Conservation (phyloP, 2,329 filamentous ascomycete genomes). For the Trichoderma sp. region DNA sequence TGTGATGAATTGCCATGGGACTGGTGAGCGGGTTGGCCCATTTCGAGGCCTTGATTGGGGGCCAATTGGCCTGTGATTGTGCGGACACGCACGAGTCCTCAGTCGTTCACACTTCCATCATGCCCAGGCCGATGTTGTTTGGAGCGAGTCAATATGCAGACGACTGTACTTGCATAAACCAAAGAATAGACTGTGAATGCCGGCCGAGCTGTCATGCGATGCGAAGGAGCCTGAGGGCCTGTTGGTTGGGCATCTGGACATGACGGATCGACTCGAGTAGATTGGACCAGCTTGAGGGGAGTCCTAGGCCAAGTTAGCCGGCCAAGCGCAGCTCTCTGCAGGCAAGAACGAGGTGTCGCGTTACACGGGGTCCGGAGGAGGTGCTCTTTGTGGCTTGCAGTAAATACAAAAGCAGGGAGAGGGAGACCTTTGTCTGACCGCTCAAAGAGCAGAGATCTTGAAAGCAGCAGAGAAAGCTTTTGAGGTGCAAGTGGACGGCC, state of each 20-base stretch:
- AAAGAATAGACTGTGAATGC: neutral
- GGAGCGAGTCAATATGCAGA: neutral
- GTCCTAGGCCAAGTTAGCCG: neutral
- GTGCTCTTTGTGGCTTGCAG: slow-evolving; percentile 17
- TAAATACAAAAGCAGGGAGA: slow-evolving; percentile 16
- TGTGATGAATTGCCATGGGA: neutral
- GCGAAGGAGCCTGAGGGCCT: slow-evolving; percentile 11
- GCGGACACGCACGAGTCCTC: neutral
- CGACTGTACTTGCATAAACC: neutral
- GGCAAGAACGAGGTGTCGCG: slow-evolving; percentile 3
- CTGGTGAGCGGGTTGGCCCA: neutral
- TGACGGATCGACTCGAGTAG: neutral
- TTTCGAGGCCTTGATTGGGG: neutral
- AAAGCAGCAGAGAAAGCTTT: neutral
- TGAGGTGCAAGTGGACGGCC: neutral
- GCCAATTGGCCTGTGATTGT: slow-evolving; percentile 2
- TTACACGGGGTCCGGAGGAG: slow-evolving; percentile 1
- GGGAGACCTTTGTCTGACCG: neutral
- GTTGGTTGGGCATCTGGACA: slow-evolving; percentile 19
- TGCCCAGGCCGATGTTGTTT: neutral
- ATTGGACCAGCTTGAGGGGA: neutral
- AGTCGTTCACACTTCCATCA: neutral
- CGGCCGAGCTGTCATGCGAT: neutral
- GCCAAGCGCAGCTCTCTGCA: neutral
- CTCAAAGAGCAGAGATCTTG: neutral